Evolutionary conservation across 305 asterid genomes (phyloP).

Genomic region (Solanum hybrid): DNA sequence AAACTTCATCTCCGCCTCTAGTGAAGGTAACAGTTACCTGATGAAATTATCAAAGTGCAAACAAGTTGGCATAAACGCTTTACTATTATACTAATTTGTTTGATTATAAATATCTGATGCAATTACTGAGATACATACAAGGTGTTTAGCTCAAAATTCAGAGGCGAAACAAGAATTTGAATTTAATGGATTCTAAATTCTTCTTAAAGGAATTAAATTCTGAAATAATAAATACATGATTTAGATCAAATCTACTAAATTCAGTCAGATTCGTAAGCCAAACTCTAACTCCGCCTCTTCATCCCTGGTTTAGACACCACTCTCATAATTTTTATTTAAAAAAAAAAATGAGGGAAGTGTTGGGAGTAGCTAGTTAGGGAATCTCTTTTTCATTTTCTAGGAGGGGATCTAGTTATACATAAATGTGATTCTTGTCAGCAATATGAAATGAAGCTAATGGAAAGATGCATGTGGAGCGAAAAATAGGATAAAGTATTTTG

Average conservation of each 20-base stretch:
- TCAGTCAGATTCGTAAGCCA: too few relatives aligned
- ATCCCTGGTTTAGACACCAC: not conserved
- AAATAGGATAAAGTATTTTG: not conserved
- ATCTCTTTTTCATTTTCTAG: not conserved
- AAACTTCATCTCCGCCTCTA: not conserved
- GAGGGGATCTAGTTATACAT: not conserved
- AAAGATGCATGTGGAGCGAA: not conserved
- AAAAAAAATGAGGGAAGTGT: not conserved
- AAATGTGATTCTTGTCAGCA: slow-evolving; percentile 3
- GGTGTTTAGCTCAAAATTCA: too few relatives aligned
- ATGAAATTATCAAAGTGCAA: not conserved
- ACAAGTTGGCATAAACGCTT: not conserved
- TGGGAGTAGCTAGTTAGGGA: slow-evolving; percentile 1
- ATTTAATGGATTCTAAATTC: not conserved
- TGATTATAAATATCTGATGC: not conserved
- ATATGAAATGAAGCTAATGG: not conserved
- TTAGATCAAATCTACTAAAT: too few relatives aligned
- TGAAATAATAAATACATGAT: too few relatives aligned
- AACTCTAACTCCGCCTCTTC: not conserved
- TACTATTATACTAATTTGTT: not conserved
- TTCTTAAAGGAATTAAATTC: too few relatives aligned
- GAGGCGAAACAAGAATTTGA: too few relatives aligned
- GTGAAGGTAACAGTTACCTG: not conserved
- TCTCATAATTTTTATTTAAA: not conserved
- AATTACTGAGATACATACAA: not conserved